These are phyloP conservation scores for Tuber brumale DNA, from an alignment of 495 filamentous ascomycete genomes.

Conservation along the genomic window DNA sequence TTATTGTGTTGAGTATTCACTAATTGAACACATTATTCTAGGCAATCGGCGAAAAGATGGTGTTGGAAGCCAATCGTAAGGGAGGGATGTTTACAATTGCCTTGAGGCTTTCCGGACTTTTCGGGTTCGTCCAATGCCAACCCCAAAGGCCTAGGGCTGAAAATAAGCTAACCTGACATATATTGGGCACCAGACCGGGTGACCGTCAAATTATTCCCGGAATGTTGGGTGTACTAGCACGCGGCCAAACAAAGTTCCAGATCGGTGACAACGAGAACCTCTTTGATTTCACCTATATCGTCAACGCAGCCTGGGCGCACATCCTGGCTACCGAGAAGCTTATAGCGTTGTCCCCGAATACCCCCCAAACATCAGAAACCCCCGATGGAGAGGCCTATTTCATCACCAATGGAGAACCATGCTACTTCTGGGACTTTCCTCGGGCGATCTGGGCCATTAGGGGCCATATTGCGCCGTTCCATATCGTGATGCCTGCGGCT, in stretches of 20 bases:
- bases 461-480: constrained; percentile 57
- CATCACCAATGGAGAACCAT: constrained; percentile 83
- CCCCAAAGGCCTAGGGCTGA: background rate
- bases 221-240: constrained; percentile 59
- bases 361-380: constrained; percentile 58
- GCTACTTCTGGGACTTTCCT: constrained; percentile 95
- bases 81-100: constrained; percentile 65
- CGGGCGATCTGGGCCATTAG: constrained; percentile 71
- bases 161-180: constrained; percentile 37
- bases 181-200: constrained; percentile 42
- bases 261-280: constrained; percentile 83
- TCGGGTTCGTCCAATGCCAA: constrained; percentile 50
- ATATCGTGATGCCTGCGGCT: constrained; percentile 57
- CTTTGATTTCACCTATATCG: constrained; percentile 78
- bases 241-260: constrained; percentile 68
- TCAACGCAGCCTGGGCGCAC: constrained; percentile 70
- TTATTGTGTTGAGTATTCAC: background rate
- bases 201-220: constrained; percentile 61
- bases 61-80: constrained; percentile 76
- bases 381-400: constrained; percentile 94
- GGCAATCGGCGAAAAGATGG: constrained; percentile 79
- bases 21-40: constrained; percentile 42
- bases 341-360: constrained; percentile 51
- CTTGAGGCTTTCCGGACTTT: constrained; percentile 82
- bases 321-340: constrained; percentile 67